phyloP scores from a whole-genome alignment of 2,329 filamentous ascomycete genomes.

The Colletotrichum sp. region DNA sequence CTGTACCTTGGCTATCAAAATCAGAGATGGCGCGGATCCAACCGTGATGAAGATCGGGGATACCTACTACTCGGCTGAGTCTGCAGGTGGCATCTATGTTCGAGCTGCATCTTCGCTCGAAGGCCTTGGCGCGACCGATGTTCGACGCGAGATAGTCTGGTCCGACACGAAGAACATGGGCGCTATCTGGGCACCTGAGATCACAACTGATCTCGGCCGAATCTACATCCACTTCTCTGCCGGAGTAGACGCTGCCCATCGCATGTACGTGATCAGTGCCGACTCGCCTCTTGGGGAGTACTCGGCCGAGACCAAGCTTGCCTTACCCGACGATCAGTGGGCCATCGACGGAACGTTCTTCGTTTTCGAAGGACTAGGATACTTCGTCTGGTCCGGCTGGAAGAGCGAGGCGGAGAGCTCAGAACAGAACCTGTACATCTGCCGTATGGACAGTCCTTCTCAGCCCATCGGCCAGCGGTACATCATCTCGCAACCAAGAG shows the following conservation, averaged over 20 bases:
- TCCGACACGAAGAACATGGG: slow-evolving; percentile 14
- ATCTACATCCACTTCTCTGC: slow-evolving; percentile 27
- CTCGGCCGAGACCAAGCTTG: slow-evolving; percentile 21
- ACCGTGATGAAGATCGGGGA: slow-evolving; percentile 21
- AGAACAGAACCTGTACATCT: slow-evolving; percentile 28
- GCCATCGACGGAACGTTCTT: slow-evolving; percentile 28
- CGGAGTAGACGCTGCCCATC: slow-evolving; percentile 20
- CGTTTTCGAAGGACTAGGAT: slow-evolving; percentile 22
- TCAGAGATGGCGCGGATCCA: slow-evolving; percentile 24
- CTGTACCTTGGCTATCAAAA: not conserved
- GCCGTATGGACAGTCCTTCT: slow-evolving; percentile 25
- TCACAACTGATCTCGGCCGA: slow-evolving; percentile 18
- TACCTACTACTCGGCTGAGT: slow-evolving; percentile 27
- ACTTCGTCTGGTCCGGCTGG: slow-evolving; percentile 31
- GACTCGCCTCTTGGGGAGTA: slow-evolving; percentile 21
- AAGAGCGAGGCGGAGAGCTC: not conserved
- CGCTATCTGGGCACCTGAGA: slow-evolving; percentile 26
- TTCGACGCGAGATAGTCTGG: slow-evolving; percentile 22
- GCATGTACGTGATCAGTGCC: slow-evolving; percentile 28
- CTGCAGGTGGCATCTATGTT: slow-evolving; percentile 23
- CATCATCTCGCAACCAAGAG: slow-evolving; percentile 29
- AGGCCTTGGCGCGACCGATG: slow-evolving; percentile 15
- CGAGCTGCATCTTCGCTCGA: slow-evolving; percentile 22
- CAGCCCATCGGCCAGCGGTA: slow-evolving; percentile 21
- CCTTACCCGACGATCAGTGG: slow-evolving; percentile 26